phyloP scores from a whole-genome alignment of 768 basidiomycete genomes.

The Rhizopogon vesiculosus region DNA sequence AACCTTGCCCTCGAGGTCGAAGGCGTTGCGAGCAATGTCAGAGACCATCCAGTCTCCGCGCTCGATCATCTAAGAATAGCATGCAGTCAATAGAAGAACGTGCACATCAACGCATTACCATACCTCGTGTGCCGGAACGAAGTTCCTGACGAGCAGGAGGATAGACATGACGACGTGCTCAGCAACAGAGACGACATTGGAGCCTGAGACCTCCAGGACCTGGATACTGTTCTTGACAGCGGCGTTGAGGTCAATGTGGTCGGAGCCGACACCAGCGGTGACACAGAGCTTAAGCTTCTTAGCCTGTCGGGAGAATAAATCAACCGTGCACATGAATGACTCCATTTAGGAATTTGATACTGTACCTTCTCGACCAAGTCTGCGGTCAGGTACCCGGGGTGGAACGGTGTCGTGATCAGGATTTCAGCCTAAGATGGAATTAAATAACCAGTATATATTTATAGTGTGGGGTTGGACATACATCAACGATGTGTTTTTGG shows the following conservation, averaged over 20 bases:
- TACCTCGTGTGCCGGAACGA: slow-evolving; percentile 80
- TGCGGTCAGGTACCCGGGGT: slow-evolving; percentile 77
- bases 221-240: slow-evolving; percentile 77
- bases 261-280: slow-evolving; percentile 89
- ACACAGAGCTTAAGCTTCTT: slow-evolving; percentile 87
- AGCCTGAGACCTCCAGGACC: slow-evolving; percentile 84
- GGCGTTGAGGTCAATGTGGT: slow-evolving; percentile 87
- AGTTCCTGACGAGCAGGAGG: slow-evolving; percentile 87
- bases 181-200: slow-evolving; percentile 87
- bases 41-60: slow-evolving; percentile 87
- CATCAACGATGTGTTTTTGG: slow-evolving; percentile 78
- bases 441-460: slow-evolving; percentile 7
- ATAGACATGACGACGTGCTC: slow-evolving; percentile 93
- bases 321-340: background rate
- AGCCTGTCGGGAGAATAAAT: slow-evolving; percentile 40
- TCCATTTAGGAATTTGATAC: background rate
- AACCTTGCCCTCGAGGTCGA: slow-evolving; percentile 87
- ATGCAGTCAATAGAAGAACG: background rate
- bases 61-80: slow-evolving; percentile 61
- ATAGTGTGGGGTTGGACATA: slow-evolving; percentile 30
- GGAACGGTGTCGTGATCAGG: slow-evolving; percentile 82
- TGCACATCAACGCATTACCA: slow-evolving; percentile 3
- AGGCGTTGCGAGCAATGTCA: slow-evolving; percentile 76
- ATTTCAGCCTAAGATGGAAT: slow-evolving; percentile 56
- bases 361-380: slow-evolving; percentile 65